These are phyloP conservation scores for Wickerhamiella dianesei DNA, from an alignment of 805 yeast genomes.

Conservation along the genomic window DNA sequence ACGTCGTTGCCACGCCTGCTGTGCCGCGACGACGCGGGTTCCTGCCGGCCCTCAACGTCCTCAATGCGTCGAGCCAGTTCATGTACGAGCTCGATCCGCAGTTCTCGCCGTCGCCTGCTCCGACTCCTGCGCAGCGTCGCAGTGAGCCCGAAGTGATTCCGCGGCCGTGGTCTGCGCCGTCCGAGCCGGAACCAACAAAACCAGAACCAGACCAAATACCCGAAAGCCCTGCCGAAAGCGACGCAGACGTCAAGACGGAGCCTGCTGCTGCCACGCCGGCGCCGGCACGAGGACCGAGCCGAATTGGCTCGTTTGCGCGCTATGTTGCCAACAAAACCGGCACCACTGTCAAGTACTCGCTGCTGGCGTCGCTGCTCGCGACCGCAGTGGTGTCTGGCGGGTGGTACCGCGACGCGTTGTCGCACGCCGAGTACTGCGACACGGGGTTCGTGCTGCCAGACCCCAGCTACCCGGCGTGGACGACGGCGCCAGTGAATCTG, in stretches of 20 bases:
- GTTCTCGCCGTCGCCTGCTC: conserved; percentile 9
- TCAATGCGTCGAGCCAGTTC: conserved; percentile 12
- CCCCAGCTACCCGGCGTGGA: conserved; percentile 12
- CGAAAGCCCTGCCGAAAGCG: too few species aligned
- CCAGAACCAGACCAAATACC: too few species aligned
- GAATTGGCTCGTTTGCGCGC: background rate
- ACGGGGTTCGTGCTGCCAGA: conserved; percentile 3
- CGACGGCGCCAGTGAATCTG: background rate
- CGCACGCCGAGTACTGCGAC: conserved; percentile 14
- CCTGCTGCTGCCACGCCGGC: background rate
- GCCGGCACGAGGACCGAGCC: background rate
- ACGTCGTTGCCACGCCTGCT: background rate
- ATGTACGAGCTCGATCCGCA: conserved; percentile 14
- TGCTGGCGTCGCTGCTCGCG: background rate
- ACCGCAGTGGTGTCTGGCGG: background rate
- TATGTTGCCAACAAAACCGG: background rate
- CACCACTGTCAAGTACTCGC: background rate
- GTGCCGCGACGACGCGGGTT: conserved; percentile 12
- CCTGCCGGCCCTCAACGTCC: conserved; percentile 11
- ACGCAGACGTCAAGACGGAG: background rate
- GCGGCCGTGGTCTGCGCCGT: too few species aligned
- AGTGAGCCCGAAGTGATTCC: background rate
- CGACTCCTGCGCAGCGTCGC: conserved; percentile 6
- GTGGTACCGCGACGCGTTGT: conserved; percentile 12
- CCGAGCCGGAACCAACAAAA: too few species aligned